A percentile compares a stretch with the other conserved stretches of the same genome.
phyloP scores from a whole-genome alignment of 495 filamentous ascomycete genomes.

The Penicillium angulare region DNA sequence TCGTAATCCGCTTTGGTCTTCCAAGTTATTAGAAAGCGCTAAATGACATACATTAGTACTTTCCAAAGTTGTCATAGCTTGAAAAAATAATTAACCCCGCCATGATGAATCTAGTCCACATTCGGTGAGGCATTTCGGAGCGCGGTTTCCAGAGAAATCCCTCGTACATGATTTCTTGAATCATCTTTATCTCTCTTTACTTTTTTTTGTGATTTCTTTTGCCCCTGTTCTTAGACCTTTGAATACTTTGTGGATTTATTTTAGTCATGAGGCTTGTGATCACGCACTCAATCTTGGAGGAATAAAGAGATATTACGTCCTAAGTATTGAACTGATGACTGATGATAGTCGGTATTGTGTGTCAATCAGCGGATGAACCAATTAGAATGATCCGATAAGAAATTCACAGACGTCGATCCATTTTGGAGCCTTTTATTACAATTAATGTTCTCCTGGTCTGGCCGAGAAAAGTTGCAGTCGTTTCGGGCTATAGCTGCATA shows the following conservation, averaged over 20 bases:
- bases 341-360: slow-evolving; percentile 37
- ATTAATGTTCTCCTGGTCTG: slow-evolving; percentile 9
- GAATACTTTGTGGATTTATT: background rate
- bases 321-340: slow-evolving; percentile 4
- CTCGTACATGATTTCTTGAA: background rate
- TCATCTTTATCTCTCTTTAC: background rate
- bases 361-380: slow-evolving; percentile 30
- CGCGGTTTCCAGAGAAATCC: background rate
- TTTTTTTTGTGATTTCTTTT: background rate
- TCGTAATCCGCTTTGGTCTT: no score
- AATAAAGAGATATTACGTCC: slow-evolving; percentile 2
- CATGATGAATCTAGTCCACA: no score
- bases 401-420: slow-evolving; percentile 19
- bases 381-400: slow-evolving; percentile 35
- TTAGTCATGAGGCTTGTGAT: background rate
- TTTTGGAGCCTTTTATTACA: slow-evolving; percentile 1
- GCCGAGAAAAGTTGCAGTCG: no score
- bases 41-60: no score
- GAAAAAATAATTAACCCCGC: no score
- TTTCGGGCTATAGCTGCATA: no score
- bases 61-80: background rate
- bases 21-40: no score
- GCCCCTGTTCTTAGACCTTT: background rate
- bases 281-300: background rate
- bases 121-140: slow-evolving; percentile 22